These are phyloP conservation scores for Oidiodendron maius DNA, from an alignment of 495 filamentous ascomycete species.

Conservation along the genomic window DNA sequence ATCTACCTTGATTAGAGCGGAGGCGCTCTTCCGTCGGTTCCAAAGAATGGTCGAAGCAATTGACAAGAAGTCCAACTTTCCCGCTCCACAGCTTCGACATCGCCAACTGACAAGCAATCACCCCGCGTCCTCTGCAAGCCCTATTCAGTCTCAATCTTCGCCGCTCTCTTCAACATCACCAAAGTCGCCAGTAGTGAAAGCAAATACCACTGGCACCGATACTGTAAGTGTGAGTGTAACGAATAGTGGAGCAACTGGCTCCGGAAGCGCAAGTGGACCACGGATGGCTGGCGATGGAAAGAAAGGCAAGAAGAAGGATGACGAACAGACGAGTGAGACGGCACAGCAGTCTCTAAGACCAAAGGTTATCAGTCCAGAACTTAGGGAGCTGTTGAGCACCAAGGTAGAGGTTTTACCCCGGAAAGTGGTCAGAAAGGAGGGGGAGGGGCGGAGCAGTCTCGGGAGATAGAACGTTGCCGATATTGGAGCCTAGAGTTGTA, in stretches of 20 bases:
- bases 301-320: slow-evolving; percentile 24
- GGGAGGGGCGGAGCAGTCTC: slow-evolving; percentile 25
- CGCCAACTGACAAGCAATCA: slow-evolving; percentile 20
- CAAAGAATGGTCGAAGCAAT: slow-evolving; percentile 79
- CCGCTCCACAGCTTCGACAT: slow-evolving; percentile 50
- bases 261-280: neutral
- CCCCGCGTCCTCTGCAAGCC: neutral
- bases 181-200: slow-evolving; percentile 1
- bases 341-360: slow-evolving; percentile 38
- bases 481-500: no score
- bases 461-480: slow-evolving; percentile 1
- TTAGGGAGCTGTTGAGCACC: slow-evolving; percentile 68
- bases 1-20: slow-evolving; percentile 77
- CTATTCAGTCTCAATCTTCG: neutral
- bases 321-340: slow-evolving; percentile 21
- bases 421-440: slow-evolving; percentile 41
- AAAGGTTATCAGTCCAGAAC: slow-evolving; percentile 68
- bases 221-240: slow-evolving; percentile 12
- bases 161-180: neutral
- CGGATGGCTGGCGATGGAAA: slow-evolving; percentile 14
- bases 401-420: slow-evolving; percentile 59
- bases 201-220: slow-evolving; percentile 13
- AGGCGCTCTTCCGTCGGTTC: slow-evolving; percentile 83
- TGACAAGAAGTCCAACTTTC: slow-evolving; percentile 82
- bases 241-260: slow-evolving; percentile 1